Base-by-base conservation (phyloP, 108 stramenopile genomes). In the Cyclotella choctawhatcheeana region DNA sequence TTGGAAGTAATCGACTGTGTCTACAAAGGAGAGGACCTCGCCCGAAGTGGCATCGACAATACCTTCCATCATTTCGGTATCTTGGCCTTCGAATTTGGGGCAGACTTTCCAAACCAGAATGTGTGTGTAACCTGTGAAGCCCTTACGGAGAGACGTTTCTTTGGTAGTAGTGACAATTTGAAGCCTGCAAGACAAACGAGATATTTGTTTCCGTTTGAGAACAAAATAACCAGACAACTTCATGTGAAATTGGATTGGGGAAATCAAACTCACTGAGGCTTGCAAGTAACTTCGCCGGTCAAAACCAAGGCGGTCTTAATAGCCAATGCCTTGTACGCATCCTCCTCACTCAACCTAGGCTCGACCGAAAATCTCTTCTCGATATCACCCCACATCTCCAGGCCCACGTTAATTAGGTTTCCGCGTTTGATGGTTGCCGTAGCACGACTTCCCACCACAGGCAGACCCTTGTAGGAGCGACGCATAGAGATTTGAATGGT, bases 31-130 rank as follows among this genome's bases (percentile, higher is more conserved):
- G n/a, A 32, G 48, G 47, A 72, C 25, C 29, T 55, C 26, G 20
- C 52, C 27, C 3, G 52, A 54, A 10, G n/a, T 29, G n/a, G 71
- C 71, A 44, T 72, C 53, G 18, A 72, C 61, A 20, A 45, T 31
- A 21, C 52, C 60, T 31, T 72, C 35, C 52, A 63, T 60, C 48
- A 16, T 64, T 64, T 64, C 63, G 0, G 48, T 21, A 50, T 0
- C 37, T 34, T 71, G 69, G 1, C 69, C 69, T 17, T 60, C 69
- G 51, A 71, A 71, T 30, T 50, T 60, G 32, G 69, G 69, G 22
- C 69, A 71, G 13, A 71, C 59, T 35, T 27, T 47, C 69, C 69
- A 71, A 2, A 58, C 33, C 4, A 71, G 33, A 4, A 7, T 16
- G 37, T 60, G 44, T 6, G 35, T 27, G 43, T 69, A 69, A n/a